These are phyloP conservation scores for Thecaphora frezii DNA, from an alignment of 1,284 basidiomycete genomes.

Conservation along the genomic window DNA sequence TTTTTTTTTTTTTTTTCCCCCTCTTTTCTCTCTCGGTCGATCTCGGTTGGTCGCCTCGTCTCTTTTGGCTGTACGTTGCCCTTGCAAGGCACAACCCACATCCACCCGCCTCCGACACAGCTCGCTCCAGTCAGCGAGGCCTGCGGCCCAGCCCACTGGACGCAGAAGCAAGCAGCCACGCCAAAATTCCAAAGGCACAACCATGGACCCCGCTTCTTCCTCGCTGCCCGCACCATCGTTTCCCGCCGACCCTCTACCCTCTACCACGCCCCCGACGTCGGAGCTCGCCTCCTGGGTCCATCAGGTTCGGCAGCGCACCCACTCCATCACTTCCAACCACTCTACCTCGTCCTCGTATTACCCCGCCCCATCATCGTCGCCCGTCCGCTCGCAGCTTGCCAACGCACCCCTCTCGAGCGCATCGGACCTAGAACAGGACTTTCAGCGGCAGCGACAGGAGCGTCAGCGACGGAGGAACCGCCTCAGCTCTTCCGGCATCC, in stretches of 20 bases:
- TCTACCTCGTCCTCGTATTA: neutral
- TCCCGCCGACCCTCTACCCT: too few relatives aligned
- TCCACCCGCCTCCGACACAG: too few relatives aligned
- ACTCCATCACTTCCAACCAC: slow-evolving; percentile 8
- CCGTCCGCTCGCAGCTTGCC: slow-evolving; percentile 3
- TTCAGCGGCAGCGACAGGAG: slow-evolving; percentile 25
- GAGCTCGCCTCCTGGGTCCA: slow-evolving; percentile 34
- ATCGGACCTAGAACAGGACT: slow-evolving; percentile 25
- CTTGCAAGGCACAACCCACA: too few relatives aligned
- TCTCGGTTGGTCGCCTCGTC: too few relatives aligned
- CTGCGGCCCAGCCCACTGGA: too few relatives aligned
- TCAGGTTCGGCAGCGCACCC: slow-evolving; percentile 31
- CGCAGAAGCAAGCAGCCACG: too few relatives aligned
- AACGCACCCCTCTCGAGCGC: slow-evolving; percentile 4
- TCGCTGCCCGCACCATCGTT: slow-evolving; percentile 7
- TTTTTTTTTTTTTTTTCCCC: too few relatives aligned
- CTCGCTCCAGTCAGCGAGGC: too few relatives aligned
- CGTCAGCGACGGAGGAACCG: slow-evolving; percentile 28
- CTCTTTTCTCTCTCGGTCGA: too few relatives aligned
- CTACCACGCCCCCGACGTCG: slow-evolving; percentile 1
- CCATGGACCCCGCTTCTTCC: too few relatives aligned
- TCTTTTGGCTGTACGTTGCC: too few relatives aligned
- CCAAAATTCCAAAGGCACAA: too few relatives aligned
- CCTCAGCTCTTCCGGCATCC: slow-evolving; percentile 24
- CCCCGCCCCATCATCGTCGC: neutral